A percentile compares a stretch with the other conserved stretches of the same genome.
phyloP scores from a whole-genome alignment of 495 filamentous ascomycete species.

The Penicillium desertorum region DNA sequence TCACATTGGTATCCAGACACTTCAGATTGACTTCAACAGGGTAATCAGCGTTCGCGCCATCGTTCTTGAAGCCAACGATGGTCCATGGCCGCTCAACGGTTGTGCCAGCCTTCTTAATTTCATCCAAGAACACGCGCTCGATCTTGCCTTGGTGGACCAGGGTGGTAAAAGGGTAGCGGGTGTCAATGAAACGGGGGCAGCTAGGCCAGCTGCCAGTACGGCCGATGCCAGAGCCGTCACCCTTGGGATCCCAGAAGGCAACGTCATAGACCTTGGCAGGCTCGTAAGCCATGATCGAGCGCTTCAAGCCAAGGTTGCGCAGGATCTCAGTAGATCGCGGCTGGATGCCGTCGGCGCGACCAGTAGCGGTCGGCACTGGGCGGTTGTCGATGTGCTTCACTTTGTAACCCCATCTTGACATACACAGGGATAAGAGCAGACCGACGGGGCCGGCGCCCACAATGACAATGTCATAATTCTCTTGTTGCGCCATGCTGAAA shows the following conservation, averaged over 20 bases:
- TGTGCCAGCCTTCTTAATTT: conserved; percentile 59
- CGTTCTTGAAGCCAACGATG: conserved; percentile 59
- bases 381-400: conserved; percentile 69
- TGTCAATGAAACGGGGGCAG: conserved; percentile 65
- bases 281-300: conserved; percentile 61
- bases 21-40: conserved; percentile 69
- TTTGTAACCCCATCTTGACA: conserved; percentile 66
- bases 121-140: conserved; percentile 62
- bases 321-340: conserved; percentile 67
- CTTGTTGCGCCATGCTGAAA: conserved; percentile 43
- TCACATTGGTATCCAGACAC: conserved; percentile 68
- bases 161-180: conserved; percentile 65
- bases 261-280: conserved; percentile 68
- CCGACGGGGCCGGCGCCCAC: conserved; percentile 89
- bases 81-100: conserved; percentile 62
- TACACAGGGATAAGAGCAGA: conserved; percentile 79
- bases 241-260: conserved; percentile 62
- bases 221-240: conserved; percentile 52
- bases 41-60: conserved; percentile 54
- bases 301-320: conserved; percentile 66
- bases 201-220: conserved; percentile 62
- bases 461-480: conserved; percentile 73
- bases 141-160: conserved; percentile 65
- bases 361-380: conserved; percentile 60
- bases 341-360: conserved; percentile 76